A percentile compares a stretch with the other conserved stretches of the same genome.
Evolutionary conservation across 345 rosid species (phyloP).

Genomic region (Eucalyptus globulus): DNA sequence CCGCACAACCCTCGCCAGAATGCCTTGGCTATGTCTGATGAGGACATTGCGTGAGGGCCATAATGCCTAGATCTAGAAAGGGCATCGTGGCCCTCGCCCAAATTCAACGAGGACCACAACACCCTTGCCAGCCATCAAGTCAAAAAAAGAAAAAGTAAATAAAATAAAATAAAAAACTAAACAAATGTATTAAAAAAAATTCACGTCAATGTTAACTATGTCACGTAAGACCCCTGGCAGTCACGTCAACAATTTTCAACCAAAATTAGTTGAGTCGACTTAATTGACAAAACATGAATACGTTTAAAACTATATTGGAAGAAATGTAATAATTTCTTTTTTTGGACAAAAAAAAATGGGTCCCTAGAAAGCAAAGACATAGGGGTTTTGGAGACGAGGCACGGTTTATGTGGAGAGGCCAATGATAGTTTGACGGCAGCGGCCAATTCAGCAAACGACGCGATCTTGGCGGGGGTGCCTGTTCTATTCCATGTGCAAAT

Average conservation of each 20-base stretch:
- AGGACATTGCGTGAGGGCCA: fast-evolving
- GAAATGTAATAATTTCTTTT: too few relatives aligned
- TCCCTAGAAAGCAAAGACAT: background rate
- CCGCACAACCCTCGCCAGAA: fast-evolving
- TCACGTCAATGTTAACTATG: fast-evolving
- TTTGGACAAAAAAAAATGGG: too few relatives aligned
- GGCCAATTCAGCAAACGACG: too few relatives aligned
- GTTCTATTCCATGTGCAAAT: background rate
- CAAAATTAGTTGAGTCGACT: fast-evolving
- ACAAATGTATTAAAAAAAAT: fast-evolving
- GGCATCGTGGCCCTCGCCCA: background rate
- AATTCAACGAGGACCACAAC: fast-evolving
- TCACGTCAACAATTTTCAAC: fast-evolving
- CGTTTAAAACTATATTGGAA: fast-evolving
- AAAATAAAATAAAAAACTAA: too few relatives aligned
- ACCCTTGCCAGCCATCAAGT: background rate
- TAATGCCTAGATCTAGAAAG: too few relatives aligned
- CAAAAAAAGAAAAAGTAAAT: too few relatives aligned
- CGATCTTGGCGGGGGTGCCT: background rate
- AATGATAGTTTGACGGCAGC: too few relatives aligned
- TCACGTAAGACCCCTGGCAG: fast-evolving
- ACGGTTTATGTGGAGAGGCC: background rate
- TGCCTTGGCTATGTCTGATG: background rate
- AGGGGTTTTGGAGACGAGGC: background rate
- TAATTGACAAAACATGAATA: background rate